Evolutionary conservation across 441 rosid genomes (phyloP).

Genomic region (Theobroma grandiflorum): DNA sequence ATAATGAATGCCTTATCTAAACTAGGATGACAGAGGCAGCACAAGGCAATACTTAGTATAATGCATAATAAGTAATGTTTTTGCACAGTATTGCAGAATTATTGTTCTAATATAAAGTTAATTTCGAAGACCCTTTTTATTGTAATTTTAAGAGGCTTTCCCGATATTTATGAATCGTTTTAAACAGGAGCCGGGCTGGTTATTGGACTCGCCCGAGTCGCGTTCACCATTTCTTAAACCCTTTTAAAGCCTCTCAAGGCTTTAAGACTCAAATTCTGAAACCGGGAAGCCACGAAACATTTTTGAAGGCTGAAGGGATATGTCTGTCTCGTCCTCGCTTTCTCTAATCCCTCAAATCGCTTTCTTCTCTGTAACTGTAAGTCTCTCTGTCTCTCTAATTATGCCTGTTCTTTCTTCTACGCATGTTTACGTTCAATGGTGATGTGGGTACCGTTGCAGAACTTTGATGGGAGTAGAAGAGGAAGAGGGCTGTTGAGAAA

Average conservation of each 20-base stretch:
- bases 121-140: no score
- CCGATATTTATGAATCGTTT: background rate
- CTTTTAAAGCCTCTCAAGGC: constrained; percentile 13
- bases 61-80: no score
- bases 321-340: constrained; percentile 11
- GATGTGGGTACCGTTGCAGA: constrained; percentile 44
- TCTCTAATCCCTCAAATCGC: constrained; percentile 15
- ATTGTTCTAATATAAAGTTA: no score
- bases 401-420: background rate
- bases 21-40: no score
- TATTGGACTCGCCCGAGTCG: background rate
- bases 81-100: no score
- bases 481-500: constrained; percentile 37
- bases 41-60: no score
- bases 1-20: no score
- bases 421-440: background rate
- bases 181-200: background rate
- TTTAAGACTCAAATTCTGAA: background rate
- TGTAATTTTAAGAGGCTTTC: no score
- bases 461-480: constrained; percentile 40
- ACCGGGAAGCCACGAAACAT: background rate
- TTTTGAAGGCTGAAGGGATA: background rate
- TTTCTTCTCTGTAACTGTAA: constrained; percentile 27
- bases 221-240: background rate
- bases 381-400: background rate